Evolutionary conservation across 2,329 filamentous ascomycete genomes (phyloP), one percentile per base, ranked within the genome.

Genomic region (Xylaria multiplex): DNA sequence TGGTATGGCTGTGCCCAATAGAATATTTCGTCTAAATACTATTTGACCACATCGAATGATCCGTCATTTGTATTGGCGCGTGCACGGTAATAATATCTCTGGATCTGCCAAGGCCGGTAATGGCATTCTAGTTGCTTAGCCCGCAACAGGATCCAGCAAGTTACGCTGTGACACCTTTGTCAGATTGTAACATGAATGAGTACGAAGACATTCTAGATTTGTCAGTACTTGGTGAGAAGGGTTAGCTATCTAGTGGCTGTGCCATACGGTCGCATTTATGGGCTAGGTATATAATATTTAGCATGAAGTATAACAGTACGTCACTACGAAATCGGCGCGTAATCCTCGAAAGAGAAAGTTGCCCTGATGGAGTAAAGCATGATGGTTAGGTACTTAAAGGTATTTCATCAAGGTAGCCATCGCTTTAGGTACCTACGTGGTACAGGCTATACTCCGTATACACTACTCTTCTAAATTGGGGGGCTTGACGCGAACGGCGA

Each of bases 111-210:
- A 55, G 52, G 7, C 24, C 37, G 22, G 3, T 55, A 54, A 24
- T 54, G 37, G 19, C 22, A 27, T 42, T 16, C 49, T 45, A 42
- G 27, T 16, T 59, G 49, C 14, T 48, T 30, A 49, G 55, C 62
- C 35, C n/a, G 6, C 3, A 40, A 14, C 27, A 24, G 24, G 14
- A 22, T 56, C 43, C 14, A 43, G 43, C 45, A 59, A 59, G 19
- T 16, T 55, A 53, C 59, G 63, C 58, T 32, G 57, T 57, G 52
- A 59, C 45, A 9, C 14, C 19, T 45, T 50, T n/a, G 63, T 65
- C 63, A 62, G 63, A 61, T 62, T 61, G 58, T 35, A 58, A 65
- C 63, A 62, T 58, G 43, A 48, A 54, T 35, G n/a, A 37, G 35
- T 61, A 55, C 40, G 32, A 35, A n/a, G 11, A 4, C 2, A 30